A percentile compares a stretch with the other conserved stretches of the same genome.
Evolutionary conservation across 2,329 filamentous ascomycete species (phyloP).

Genomic region (Lanzia echinophila): DNA sequence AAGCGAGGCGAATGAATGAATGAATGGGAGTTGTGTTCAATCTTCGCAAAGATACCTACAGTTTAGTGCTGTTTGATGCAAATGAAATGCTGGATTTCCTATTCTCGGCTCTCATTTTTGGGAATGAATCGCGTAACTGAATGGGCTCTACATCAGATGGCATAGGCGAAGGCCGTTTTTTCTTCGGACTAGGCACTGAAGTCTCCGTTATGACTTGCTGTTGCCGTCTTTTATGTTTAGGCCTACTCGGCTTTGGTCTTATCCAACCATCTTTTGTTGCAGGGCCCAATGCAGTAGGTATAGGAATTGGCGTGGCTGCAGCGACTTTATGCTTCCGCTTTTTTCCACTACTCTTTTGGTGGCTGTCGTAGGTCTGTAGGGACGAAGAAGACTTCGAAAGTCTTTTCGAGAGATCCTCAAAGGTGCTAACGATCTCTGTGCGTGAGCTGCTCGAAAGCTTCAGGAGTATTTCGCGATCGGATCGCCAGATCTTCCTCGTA

Average conservation of each 20-base stretch:
- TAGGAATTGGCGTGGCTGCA: neutral
- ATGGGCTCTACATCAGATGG: too few species aligned
- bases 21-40: too few species aligned
- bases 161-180: too few species aligned
- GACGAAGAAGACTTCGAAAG: constrained; percentile 26
- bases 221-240: too few species aligned
- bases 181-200: too few species aligned
- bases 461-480: constrained; percentile 43
- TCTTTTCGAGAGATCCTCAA: constrained; percentile 39
- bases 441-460: constrained; percentile 42
- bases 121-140: too few species aligned
- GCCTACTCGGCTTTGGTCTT: constrained; percentile 1
- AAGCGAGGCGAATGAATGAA: too few species aligned
- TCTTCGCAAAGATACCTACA: too few species aligned
- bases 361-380: neutral
- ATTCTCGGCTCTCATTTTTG: too few species aligned
- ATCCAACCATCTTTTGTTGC: constrained; percentile 24
- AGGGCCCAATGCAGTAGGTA: constrained; percentile 17
- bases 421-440: constrained; percentile 42
- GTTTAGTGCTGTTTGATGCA: too few species aligned
- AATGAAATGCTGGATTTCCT: too few species aligned
- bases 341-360: neutral
- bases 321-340: neutral
- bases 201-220: too few species aligned
- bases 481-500: constrained; percentile 27